A percentile compares a stretch with the other conserved stretches of the same genome.
Conservation (phyloP, 495 filamentous ascomycete species). For the Aspergillus mulundensis region DNA sequence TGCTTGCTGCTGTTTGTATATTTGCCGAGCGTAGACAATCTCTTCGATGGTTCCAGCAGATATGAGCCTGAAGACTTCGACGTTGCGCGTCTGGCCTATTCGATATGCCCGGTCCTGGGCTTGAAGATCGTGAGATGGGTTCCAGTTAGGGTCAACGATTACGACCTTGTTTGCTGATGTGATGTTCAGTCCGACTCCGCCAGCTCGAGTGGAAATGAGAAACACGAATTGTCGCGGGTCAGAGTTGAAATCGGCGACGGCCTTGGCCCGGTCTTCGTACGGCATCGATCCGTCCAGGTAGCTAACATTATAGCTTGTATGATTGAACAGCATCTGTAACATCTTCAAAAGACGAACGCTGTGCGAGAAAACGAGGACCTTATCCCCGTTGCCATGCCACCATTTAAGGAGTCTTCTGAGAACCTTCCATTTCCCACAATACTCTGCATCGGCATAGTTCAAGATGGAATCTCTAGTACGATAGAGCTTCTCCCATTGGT, state of each 20-base stretch:
- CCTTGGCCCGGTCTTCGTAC: constrained; percentile 74
- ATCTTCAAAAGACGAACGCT: constrained; percentile 82
- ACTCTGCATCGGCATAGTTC: constrained; percentile 83
- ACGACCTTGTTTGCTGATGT: constrained; percentile 98
- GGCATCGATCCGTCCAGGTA: constrained; percentile 86
- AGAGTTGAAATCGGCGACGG: constrained; percentile 88
- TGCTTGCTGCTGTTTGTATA: constrained; percentile 98
- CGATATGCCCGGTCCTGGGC: constrained; percentile 96
- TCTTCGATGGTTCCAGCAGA: constrained; percentile 93
- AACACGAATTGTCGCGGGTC: constrained; percentile 90
- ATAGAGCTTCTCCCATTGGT: constrained; percentile 74
- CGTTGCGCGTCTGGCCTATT: constrained; percentile 88
- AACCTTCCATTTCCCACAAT: constrained; percentile 97
- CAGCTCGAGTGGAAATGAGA: constrained; percentile 89
- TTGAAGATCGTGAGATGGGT: constrained; percentile 88
- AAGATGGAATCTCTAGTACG: constrained; percentile 70
- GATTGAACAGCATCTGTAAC: constrained; percentile 78
- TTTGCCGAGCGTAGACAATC: constrained; percentile 94
- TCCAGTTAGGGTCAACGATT: constrained; percentile 97
- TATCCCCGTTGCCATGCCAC: constrained; percentile 87
- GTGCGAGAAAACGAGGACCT: constrained; percentile 92
- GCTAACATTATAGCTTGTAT: constrained; percentile 86
- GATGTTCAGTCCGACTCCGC: constrained; percentile 89
- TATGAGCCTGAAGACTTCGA: constrained; percentile 95
- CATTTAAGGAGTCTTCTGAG: constrained; percentile 80